Evolutionary conservation across 805 yeast species (phyloP).

Genomic region (Komagataella mondaviorum): DNA sequence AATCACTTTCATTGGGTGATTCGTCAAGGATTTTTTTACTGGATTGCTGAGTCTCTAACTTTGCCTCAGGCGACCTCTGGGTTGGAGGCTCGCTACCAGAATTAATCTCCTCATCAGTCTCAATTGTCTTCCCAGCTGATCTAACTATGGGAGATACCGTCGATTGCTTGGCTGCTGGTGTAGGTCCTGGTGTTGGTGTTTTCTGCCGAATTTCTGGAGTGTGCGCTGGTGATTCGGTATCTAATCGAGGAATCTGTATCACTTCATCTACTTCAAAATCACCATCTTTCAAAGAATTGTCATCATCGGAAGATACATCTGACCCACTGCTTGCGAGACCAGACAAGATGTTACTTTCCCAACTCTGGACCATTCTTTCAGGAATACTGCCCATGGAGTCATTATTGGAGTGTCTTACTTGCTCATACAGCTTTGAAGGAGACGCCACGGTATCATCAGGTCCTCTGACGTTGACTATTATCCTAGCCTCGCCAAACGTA

Average conservation of each 20-base stretch:
- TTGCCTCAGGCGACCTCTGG: background rate
- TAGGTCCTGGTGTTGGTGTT: background rate
- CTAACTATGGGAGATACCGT: background rate
- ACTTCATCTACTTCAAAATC: background rate
- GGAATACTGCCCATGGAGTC: background rate
- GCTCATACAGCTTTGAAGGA: background rate
- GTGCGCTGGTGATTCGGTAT: background rate
- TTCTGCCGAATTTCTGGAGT: background rate
- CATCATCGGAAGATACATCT: background rate
- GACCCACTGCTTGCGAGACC: background rate
- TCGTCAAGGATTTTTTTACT: background rate
- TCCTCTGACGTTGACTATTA: background rate
- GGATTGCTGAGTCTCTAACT: background rate
- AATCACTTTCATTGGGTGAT: background rate
- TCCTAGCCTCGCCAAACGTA: background rate
- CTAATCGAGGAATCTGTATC: background rate
- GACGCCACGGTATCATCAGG: background rate
- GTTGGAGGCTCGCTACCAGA: background rate
- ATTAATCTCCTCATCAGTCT: background rate
- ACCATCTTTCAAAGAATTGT: background rate
- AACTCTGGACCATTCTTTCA: background rate
- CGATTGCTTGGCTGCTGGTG: background rate
- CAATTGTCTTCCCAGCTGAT: background rate
- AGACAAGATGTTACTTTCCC: background rate
- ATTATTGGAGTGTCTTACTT: background rate